Percentiles rank a stretch among this genome's conserved stretches.
phyloP scores from a whole-genome alignment of 2,329 filamentous ascomycete genomes.

The Grosmannia penicillata region DNA sequence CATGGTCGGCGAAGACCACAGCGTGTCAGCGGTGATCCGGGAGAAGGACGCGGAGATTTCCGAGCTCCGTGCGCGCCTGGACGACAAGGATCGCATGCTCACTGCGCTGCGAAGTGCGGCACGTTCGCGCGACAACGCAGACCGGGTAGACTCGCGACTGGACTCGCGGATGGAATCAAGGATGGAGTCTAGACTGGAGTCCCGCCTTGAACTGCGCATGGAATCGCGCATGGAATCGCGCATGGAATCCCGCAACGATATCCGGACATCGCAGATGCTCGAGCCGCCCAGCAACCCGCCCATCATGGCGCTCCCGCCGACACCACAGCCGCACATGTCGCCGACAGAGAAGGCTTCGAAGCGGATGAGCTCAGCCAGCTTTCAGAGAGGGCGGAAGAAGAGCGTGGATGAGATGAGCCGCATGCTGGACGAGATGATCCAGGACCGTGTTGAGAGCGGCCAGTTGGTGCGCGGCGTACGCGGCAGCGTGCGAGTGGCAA shows the following conservation, averaged over 20 bases:
- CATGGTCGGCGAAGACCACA: conserved; percentile 66
- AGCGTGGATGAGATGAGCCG: conserved; percentile 86
- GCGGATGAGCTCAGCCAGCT: conserved; percentile 6
- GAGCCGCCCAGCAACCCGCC: conserved; percentile 16
- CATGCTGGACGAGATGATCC: conserved; percentile 93
- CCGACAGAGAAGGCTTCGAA: conserved; percentile 2
- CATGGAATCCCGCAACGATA: conserved; percentile 13
- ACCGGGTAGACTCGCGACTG: conserved; percentile 26
- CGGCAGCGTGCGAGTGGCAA: conserved; percentile 49
- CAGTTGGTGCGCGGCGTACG: conserved; percentile 51
- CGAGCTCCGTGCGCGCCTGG: conserved; percentile 73
- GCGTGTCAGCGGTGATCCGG: conserved; percentile 54
- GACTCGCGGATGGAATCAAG: conserved; percentile 12
- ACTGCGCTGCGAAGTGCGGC: conserved; percentile 72
- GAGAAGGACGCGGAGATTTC: conserved; percentile 91
- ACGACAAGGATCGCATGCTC: conserved; percentile 93
- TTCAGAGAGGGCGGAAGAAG: conserved; percentile 37
- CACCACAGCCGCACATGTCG: conserved; percentile 4
- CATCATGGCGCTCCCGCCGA: conserved; percentile 10
- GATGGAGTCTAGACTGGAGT: conserved; percentile 17
- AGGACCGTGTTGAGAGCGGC: conserved; percentile 67
- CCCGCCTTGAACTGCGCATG: conserved; percentile 18
- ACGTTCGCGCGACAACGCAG: conserved; percentile 70
- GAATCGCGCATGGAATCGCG: conserved; percentile 18
- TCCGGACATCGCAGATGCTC: conserved; percentile 18